Evolutionary conservation across 495 filamentous ascomycete genomes (phyloP), one percentile per base, ranked within the genome.

Genomic region (Rusavskia elegans): DNA sequence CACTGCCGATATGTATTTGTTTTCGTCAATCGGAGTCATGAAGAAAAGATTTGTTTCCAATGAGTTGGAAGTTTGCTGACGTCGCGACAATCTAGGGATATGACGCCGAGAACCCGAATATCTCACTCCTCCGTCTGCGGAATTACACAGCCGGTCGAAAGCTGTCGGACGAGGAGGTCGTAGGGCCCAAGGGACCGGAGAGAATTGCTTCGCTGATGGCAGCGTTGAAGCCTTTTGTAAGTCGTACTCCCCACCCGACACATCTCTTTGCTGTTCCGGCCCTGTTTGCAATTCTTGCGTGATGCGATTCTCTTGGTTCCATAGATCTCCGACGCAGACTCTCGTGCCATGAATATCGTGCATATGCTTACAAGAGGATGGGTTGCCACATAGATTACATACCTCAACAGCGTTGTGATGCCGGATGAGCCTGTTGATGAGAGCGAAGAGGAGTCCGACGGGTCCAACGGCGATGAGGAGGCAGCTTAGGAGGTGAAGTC

Each of bases 91-190:
- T 55, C 37, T 58, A 87, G 82, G 87, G 86, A 55, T 93, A 85
- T 63, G 71, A 76, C 30, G 68, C 75, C 14, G 80, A 85, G 50
- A 81, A 93, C 58, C 64, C 75, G 38, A 81, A 90, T 53, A 86
- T 92, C 58, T 73, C 79, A 40, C 71, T 93, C 51, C 69, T 93
- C 48, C 81, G 85, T 52, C 72, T 94, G 54, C 74, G 79, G 55
- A 90, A 80, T 63, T 92, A 80, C 61, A 87, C 83, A 0, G 66
- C 90, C 36, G 74, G 80, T 32, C 79, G 67, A 52, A 75, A 79
- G 58, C 59, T 93, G 40, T 51, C 68, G 14, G 84, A 89, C 52
- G 59, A 63, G 27, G 68, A 78, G 35, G 68, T 85, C 40, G 61
- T 72, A 45, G 64, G 62, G 17, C 58, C 66, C 35, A 66, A 73